These are phyloP conservation scores for Huntiella abstrusa DNA, from an alignment of 2,329 filamentous ascomycete species.

Conservation along the genomic window DNA sequence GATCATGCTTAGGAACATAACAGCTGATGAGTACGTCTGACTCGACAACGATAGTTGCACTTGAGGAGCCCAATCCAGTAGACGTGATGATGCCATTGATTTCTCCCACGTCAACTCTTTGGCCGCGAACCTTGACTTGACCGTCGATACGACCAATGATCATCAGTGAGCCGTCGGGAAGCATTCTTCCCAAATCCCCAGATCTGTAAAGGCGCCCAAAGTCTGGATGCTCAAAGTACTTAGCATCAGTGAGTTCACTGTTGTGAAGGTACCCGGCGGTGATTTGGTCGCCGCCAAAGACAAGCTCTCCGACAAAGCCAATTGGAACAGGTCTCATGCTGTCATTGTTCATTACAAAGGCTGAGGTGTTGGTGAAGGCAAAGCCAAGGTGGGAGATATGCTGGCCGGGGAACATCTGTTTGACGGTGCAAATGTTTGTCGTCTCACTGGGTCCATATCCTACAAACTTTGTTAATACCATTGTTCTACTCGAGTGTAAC, in stretches of 20 bases:
- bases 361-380: slow-evolving; percentile 57
- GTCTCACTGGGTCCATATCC: slow-evolving; percentile 71
- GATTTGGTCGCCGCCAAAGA: slow-evolving; percentile 72
- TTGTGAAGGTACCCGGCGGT: slow-evolving; percentile 54
- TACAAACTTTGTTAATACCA: slow-evolving; percentile 11
- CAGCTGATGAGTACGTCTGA: slow-evolving; percentile 47
- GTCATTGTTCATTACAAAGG: slow-evolving; percentile 36
- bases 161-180: slow-evolving; percentile 55
- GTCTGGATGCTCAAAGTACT: slow-evolving; percentile 48
- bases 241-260: slow-evolving; percentile 40
- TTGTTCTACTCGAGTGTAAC: slow-evolving; percentile 4
- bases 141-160: slow-evolving; percentile 59
- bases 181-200: slow-evolving; percentile 63
- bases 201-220: slow-evolving; percentile 65
- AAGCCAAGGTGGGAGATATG: slow-evolving; percentile 58
- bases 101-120: slow-evolving; percentile 61
- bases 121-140: slow-evolving; percentile 66
- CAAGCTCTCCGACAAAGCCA: slow-evolving; percentile 65
- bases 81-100: slow-evolving; percentile 40
- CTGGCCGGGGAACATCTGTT: slow-evolving; percentile 37
- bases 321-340: slow-evolving; percentile 38
- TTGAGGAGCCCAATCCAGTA: slow-evolving; percentile 35
- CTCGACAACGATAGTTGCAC: slow-evolving; percentile 40
- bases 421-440: slow-evolving; percentile 72
- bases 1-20: slow-evolving; percentile 42